phyloP scores from a whole-genome alignment of 2,329 filamentous ascomycete species.

The Ceratocystis albifundus region DNA sequence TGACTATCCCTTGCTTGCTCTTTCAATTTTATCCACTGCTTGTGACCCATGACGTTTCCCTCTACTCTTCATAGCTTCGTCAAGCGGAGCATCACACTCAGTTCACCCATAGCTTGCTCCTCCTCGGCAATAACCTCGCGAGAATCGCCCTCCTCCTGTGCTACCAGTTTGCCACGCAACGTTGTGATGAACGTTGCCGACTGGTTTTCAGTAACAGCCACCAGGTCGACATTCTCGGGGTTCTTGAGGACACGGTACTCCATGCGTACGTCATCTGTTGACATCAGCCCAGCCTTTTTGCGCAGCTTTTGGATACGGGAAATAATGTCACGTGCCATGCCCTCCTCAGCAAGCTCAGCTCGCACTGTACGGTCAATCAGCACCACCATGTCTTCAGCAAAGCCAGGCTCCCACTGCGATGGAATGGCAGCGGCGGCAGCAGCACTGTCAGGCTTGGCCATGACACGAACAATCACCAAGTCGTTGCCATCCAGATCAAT shows the following conservation, averaged over 20 bases:
- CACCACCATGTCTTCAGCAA: slow-evolving; percentile 51
- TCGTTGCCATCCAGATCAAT: slow-evolving; percentile 75
- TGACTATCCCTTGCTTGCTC: neutral
- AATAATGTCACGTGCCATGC: slow-evolving; percentile 82
- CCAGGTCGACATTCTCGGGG: slow-evolving; percentile 63
- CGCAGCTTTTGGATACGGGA: slow-evolving; percentile 83
- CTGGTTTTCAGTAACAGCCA: slow-evolving; percentile 58
- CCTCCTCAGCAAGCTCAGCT: slow-evolving; percentile 77
- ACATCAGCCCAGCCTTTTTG: slow-evolving; percentile 83
- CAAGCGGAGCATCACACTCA: slow-evolving; percentile 64
- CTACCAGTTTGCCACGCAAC: slow-evolving; percentile 61
- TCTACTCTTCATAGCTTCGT: slow-evolving; percentile 48
- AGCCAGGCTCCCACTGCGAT: slow-evolving; percentile 26
- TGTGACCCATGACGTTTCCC: slow-evolving; percentile 26
- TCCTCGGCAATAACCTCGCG: slow-evolving; percentile 58
- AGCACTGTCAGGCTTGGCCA: slow-evolving; percentile 13
- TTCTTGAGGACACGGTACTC: slow-evolving; percentile 75
- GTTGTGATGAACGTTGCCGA: slow-evolving; percentile 60
- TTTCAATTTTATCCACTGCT: neutral
- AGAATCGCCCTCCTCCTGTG: slow-evolving; percentile 27
- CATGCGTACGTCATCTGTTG: slow-evolving; percentile 93
- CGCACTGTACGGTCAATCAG: slow-evolving; percentile 78
- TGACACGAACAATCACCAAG: slow-evolving; percentile 39
- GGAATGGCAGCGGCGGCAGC: neutral
- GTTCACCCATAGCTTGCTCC: slow-evolving; percentile 75